Evolutionary conservation across 2,329 filamentous ascomycete species (phyloP), one percentile per base, ranked within the genome.

Genomic region (Pyrenophora seminiperda): DNA sequence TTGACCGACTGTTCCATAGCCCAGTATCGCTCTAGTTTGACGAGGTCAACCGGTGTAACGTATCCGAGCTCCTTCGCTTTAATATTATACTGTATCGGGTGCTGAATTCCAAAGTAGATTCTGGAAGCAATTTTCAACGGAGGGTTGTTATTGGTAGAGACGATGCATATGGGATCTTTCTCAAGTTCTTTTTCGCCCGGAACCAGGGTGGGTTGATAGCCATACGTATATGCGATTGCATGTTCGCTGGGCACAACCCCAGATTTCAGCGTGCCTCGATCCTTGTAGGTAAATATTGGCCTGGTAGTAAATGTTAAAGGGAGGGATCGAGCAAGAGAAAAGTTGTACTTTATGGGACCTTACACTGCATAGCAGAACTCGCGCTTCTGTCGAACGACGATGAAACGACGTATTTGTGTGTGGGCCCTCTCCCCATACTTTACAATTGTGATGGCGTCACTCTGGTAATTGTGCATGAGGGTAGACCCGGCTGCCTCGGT

Each of bases 61-160:
- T 53, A 45, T 0, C 76, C 76, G 4, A 78, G 56, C 1, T 73
- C 64, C 15, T 72, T 71, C 1, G 76, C 73, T 42, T 73, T 76
- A 30, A 75, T 60, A 43, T 78, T 76, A 45, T 76, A 71, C 45
- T 78, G 72, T 10, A 77, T 70, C 0, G 72, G 74, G 54, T 75
- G 72, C 1, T 73, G 54, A 11, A 76, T 76, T 4, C 65, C 71
- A 18, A 51, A 61, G 11, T 48, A 57, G 2, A 61, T 59, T 2
- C 58, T 38, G 9, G 55, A 76, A 40, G 70, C 67, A 1, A 1
- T 10, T 11, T 3, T 7, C 1, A 56, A 27, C 5, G 32, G 36
- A 4, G 7, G n/a, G 3, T 33, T 45, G 7, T 24, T 39, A 9
- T 22, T 5, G 5, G 14, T 36, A 38, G 47, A 48, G 2, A 61